Evolutionary conservation across 139 green algal species (phyloP).

Genomic region (Klebsormidium nitens): DNA sequence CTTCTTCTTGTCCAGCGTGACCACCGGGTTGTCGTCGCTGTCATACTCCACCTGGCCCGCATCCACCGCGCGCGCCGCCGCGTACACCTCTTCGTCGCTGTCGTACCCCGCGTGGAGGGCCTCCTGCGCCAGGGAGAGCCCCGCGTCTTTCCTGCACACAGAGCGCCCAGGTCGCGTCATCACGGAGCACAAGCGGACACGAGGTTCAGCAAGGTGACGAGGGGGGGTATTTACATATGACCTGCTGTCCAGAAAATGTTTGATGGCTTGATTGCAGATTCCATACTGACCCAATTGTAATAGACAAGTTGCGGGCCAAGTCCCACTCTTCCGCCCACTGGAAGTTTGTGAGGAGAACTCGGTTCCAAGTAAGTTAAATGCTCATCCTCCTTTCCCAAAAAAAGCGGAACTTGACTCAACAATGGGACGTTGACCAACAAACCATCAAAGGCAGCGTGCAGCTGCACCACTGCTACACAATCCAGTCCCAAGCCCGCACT

Average conservation of each 20-base stretch:
- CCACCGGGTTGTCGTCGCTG: conserved; percentile 40
- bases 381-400: too few species aligned
- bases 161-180: neutral
- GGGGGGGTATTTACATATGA: too few species aligned
- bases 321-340: too few species aligned
- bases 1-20: conserved; percentile 28
- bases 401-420: too few species aligned
- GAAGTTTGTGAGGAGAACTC: too few species aligned
- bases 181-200: neutral
- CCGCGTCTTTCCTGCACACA: conserved; percentile 27
- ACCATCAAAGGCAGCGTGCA: neutral
- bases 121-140: conserved; percentile 22
- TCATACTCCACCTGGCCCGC: conserved; percentile 37
- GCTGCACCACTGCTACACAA: neutral
- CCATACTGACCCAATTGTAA: too few species aligned
- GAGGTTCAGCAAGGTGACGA: too few species aligned
- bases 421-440: too few species aligned
- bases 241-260: too few species aligned
- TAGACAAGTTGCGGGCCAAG: too few species aligned
- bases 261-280: too few species aligned
- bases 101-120: conserved; percentile 42
- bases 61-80: conserved; percentile 38
- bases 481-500: neutral
- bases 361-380: too few species aligned
- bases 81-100: conserved; percentile 79